These are phyloP conservation scores for Cutaneotrichosporon sp. DNA, from an alignment of 1,284 basidiomycete genomes.

Conservation along the genomic window DNA sequence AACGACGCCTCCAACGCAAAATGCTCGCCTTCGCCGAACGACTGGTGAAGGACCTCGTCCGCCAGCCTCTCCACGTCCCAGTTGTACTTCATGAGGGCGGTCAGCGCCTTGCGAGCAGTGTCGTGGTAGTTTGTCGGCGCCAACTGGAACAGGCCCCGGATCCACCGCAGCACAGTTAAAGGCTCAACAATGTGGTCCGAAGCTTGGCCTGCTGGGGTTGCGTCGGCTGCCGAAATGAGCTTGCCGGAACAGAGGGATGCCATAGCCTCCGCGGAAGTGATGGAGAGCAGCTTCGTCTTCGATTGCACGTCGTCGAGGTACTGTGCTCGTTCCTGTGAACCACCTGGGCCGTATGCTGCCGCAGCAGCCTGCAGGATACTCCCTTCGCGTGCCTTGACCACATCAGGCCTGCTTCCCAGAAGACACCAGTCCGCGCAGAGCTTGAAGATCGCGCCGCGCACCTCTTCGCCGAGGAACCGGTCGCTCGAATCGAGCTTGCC, in stretches of 20 bases:
- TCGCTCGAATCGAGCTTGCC: slow-evolving; percentile 70
- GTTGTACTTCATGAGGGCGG: slow-evolving; percentile 66
- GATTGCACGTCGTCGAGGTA: slow-evolving; percentile 61
- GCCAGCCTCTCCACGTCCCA: slow-evolving; percentile 64
- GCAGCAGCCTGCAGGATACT: slow-evolving; percentile 71
- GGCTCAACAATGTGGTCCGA: slow-evolving; percentile 51
- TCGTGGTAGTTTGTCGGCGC: slow-evolving; percentile 49
- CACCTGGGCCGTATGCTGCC: slow-evolving; percentile 50
- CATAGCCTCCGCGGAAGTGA: slow-evolving; percentile 76
- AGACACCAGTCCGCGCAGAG: slow-evolving; percentile 94
- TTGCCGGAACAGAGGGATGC: slow-evolving; percentile 67
- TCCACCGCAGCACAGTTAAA: slow-evolving; percentile 54
- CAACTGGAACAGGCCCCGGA: slow-evolving; percentile 54
- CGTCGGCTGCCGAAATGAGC: slow-evolving; percentile 40
- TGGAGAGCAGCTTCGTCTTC: slow-evolving; percentile 70
- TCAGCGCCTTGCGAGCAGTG: slow-evolving; percentile 64
- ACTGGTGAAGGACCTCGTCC: slow-evolving; percentile 68
- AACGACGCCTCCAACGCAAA: slow-evolving; percentile 57
- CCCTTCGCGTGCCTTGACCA: slow-evolving; percentile 69
- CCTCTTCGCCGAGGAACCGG: slow-evolving; percentile 70
- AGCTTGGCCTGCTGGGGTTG: slow-evolving; percentile 41
- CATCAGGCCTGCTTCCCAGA: slow-evolving; percentile 72
- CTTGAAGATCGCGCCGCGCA: slow-evolving; percentile 76
- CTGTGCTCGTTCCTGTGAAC: slow-evolving; percentile 62
- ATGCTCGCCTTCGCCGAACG: slow-evolving; percentile 63